A percentile compares a stretch with the other conserved stretches of the same genome.
These are phyloP conservation scores for Trichoderma pleuroti DNA, from an alignment of 2,329 filamentous ascomycete genomes.

Conservation along the genomic window DNA sequence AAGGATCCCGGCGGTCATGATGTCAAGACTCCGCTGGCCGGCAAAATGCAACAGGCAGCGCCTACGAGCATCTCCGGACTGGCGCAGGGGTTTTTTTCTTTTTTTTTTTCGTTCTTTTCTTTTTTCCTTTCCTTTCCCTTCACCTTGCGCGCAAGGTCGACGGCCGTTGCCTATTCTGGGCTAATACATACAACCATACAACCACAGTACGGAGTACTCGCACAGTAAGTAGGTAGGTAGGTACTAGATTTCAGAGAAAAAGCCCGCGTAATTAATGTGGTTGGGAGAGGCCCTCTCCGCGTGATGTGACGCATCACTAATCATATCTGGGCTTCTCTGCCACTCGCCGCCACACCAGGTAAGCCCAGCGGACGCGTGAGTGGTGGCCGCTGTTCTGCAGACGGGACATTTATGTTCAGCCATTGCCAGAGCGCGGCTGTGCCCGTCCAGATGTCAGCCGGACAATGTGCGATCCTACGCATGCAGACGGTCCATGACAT, in stretches of 20 bases:
- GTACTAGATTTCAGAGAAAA: no score
- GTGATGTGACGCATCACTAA: neutral
- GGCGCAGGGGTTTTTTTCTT: neutral
- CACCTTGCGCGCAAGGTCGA: neutral
- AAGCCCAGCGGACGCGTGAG: neutral
- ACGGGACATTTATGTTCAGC: slow-evolving; percentile 3
- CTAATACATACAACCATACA: no score
- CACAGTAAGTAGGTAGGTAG: no score
- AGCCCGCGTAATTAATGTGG: neutral
- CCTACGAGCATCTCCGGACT: neutral
- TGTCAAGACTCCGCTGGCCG: slow-evolving; percentile 14
- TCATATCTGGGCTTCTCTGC: neutral
- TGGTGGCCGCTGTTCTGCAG: neutral
- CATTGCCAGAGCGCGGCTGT: slow-evolving; percentile 1
- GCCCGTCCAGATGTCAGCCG: slow-evolving; percentile 10
- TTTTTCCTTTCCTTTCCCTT: neutral
- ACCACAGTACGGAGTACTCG: no score
- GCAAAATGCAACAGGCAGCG: neutral
- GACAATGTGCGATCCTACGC: slow-evolving; percentile 9
- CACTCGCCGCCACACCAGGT: neutral
- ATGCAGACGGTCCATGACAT: neutral
- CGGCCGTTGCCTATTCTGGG: neutral
- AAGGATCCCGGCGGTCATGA: neutral
- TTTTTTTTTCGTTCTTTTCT: no score
- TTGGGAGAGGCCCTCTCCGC: neutral